Conservation (phyloP, 2,329 filamentous ascomycete species). For the Colletotrichum liaoningense region DNA sequence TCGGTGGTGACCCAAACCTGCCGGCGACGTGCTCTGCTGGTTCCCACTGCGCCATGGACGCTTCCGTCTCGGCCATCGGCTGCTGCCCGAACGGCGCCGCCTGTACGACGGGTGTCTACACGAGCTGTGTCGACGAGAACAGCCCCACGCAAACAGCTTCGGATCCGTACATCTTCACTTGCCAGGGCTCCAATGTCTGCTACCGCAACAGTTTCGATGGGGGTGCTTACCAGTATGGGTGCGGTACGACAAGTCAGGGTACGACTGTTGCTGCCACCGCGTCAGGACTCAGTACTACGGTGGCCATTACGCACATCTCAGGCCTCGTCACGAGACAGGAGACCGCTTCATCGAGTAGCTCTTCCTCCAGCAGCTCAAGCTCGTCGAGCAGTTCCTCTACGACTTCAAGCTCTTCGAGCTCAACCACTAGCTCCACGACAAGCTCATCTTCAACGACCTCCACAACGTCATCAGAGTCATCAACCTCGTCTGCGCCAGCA, state of each 20-base stretch:
- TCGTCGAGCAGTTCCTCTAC: constrained; percentile 36
- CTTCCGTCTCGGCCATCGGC: constrained; percentile 60
- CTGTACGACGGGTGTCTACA: constrained; percentile 68
- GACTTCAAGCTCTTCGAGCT: constrained; percentile 24
- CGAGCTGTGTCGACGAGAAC: constrained; percentile 65
- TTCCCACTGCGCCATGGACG: constrained; percentile 68
- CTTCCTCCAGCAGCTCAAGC: neutral
- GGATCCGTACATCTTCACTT: constrained; percentile 69
- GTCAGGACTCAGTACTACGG: constrained; percentile 50
- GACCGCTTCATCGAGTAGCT: constrained; percentile 5
- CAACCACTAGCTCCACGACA: constrained; percentile 1
- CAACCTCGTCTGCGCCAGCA: constrained; percentile 32
- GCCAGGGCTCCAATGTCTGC: constrained; percentile 61
- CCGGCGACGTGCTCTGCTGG: constrained; percentile 68
- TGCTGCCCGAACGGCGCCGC: constrained; percentile 65
- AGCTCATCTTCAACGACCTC: constrained; percentile 32
- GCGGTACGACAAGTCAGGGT: constrained; percentile 61
- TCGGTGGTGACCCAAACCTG: constrained; percentile 62
- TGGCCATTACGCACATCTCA: constrained; percentile 53
- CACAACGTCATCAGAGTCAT: constrained; percentile 33
- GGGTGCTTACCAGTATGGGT: constrained; percentile 68
- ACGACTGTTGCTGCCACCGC: constrained; percentile 61
- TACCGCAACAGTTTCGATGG: constrained; percentile 67
- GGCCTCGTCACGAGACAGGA: constrained; percentile 51
- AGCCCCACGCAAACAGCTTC: constrained; percentile 61